These are phyloP conservation scores for Hamamelis virginiana DNA, from an alignment of 164 flowering plant genomes.

Conservation along the genomic window DNA sequence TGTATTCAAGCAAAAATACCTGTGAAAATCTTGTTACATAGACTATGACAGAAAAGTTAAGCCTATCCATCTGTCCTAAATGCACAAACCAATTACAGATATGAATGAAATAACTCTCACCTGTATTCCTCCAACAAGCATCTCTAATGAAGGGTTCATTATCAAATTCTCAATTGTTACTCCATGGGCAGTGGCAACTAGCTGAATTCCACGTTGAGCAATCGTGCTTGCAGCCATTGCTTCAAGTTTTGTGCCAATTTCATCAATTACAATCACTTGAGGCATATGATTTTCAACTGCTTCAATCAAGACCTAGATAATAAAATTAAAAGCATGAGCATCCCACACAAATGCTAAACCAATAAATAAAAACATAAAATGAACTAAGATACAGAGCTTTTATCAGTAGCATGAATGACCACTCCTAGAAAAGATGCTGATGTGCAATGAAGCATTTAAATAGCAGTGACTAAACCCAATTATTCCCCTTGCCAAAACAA, in stretches of 20 bases:
- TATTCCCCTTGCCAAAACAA: too few relatives aligned
- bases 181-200: slow-evolving; percentile 98
- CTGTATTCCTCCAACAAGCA: slow-evolving; percentile 97
- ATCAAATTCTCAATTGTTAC: slow-evolving; percentile 84
- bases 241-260: slow-evolving; percentile 96
- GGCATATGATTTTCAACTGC: slow-evolving; percentile 99
- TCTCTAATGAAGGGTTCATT: slow-evolving; percentile 87
- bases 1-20: too few relatives aligned
- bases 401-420: neutral
- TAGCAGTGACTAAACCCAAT: too few relatives aligned
- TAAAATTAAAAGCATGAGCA: slow-evolving; percentile 2
- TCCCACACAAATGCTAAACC: neutral
- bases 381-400: neutral
- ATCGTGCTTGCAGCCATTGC: slow-evolving; percentile 97
- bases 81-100: neutral
- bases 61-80: neutral
- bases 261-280: slow-evolving; percentile 95
- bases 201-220: slow-evolving; percentile 96
- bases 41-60: neutral
- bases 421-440: neutral
- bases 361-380: too few relatives aligned
- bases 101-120: slow-evolving; percentile 24
- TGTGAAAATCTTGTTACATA: too few relatives aligned
- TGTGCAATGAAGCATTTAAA: neutral
- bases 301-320: slow-evolving; percentile 76